Base-by-base conservation (phyloP, 1,139 yeast species). In the Debaryomyces fabryi region DNA sequence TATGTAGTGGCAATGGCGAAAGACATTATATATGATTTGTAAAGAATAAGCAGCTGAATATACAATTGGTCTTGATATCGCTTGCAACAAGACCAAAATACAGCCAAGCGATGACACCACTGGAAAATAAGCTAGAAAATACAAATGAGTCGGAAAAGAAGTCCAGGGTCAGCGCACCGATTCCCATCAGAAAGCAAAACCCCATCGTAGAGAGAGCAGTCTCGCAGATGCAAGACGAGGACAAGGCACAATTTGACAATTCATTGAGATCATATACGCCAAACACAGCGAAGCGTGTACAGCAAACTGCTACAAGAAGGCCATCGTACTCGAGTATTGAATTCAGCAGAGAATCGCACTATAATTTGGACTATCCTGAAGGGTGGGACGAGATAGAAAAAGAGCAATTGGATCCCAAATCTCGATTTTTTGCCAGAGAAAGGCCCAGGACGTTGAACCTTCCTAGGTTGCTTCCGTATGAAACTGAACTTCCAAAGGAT, bases 381-480 rank as follows among this genome's bases (percentile, higher is more conserved):
- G 76, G 79, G 53, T 67, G 63, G n/a, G 68, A 68, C 0, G 75
- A 72, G 42, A 73, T 80, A 42, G 53, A 59, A 16, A 60, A 58
- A 35, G 59, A 68, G 6, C 78, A 78, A 36, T 62, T 72, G 51
- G 83, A 86, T 57, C 77, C 80, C 4, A 57, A 58, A 0, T 84
- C 90, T 0, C 70, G 78, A 34, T 85, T 83, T 71, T 86, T 67
- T 62, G 74, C 88, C 6, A 72, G 90, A 42, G 63, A 47, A 51
- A 68, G 59, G 56, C 79, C 66, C 64, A 57, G 92, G 49, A 81
- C 84, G 13, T 74, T 87, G 49, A 77, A 83, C 47, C 74, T 88
- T 52, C 82, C 82, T 20, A 71, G 66, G n/a, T 60, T 83, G 46
- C 74, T 93, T 37, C 99, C 99, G 0, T 93, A 93, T 64, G 71